These are phyloP conservation scores for Acanthamoeba lugdunensis DNA, from an alignment of 208 protist genomes.

Conservation along the genomic window DNA sequence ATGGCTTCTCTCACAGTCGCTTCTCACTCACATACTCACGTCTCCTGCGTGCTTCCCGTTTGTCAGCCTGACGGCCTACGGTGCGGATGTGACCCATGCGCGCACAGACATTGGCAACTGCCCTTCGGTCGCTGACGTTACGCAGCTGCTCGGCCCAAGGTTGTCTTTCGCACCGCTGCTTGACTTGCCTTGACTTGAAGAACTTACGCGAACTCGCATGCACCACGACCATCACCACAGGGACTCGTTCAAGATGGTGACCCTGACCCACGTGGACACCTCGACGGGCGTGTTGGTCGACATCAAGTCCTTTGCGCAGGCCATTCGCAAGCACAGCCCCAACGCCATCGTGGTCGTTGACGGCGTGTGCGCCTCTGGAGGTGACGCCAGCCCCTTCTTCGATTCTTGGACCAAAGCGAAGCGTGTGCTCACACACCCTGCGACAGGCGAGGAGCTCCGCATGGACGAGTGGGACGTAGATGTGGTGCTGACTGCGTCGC, in stretches of 20 bases:
- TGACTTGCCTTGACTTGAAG: too few relatives aligned
- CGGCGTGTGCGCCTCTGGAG: conserved; percentile 71
- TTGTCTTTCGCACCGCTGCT: neutral
- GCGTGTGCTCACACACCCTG: neutral
- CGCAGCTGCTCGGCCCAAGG: conserved; percentile 2
- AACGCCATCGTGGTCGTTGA: conserved; percentile 72
- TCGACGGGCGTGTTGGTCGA: conserved; percentile 73
- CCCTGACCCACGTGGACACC: conserved; percentile 74
- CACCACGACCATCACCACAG: neutral
- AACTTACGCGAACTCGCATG: neutral
- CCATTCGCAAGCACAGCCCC: conserved; percentile 41
- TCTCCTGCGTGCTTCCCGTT: neutral
- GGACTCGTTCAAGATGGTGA: conserved; percentile 68
- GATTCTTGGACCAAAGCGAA: neutral
- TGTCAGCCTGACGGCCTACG: conserved; percentile 57
- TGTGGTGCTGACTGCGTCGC: conserved; percentile 72
- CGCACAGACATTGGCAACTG: conserved; percentile 22
- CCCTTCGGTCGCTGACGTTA: conserved; percentile 6
- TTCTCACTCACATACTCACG: neutral
- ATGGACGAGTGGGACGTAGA: conserved; percentile 77
- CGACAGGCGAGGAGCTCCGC: conserved; percentile 65
- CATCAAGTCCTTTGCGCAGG: conserved; percentile 59
- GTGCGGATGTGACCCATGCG: conserved; percentile 2
- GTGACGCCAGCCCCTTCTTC: neutral
- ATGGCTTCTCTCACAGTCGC: neutral